A percentile compares a stretch with the other conserved stretches of the same genome.
These are phyloP conservation scores for Smittium mucronatum DNA, from an alignment of 371 early-diverging fungal genomes.

Conservation along the genomic window DNA sequence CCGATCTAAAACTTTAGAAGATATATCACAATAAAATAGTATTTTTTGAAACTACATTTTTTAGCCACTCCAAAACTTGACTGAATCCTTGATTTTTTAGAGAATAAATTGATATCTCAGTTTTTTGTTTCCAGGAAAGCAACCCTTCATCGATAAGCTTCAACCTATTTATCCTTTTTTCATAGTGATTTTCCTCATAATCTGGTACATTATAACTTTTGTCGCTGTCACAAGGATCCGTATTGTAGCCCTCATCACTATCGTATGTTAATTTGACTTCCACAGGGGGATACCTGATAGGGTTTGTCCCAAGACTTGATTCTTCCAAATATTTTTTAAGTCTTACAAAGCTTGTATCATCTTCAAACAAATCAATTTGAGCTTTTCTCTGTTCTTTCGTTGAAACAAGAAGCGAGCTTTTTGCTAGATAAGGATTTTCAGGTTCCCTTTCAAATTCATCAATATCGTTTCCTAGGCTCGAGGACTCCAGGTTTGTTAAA, in stretches of 20 bases:
- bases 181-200: neutral
- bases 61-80: neutral
- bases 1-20: no score
- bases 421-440: neutral
- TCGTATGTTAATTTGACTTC: constrained; percentile 2
- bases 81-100: neutral
- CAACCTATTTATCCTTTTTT: neutral
- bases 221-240: neutral
- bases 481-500: neutral
- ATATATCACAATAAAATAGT: no score
- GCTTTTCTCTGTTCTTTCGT: neutral
- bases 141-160: neutral
- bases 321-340: neutral
- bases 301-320: constrained; percentile 1
- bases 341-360: constrained; percentile 4
- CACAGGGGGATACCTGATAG: neutral
- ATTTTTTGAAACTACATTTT: neutral
- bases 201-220: neutral
- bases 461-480: neutral
- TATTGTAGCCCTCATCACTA: neutral
- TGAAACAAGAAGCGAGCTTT: neutral
- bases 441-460: neutral
- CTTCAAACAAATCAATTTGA: constrained; percentile 1
- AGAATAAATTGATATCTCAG: neutral
- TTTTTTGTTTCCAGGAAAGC: neutral